Conservation (phyloP, 2,329 filamentous ascomycete genomes). For the Chaetomium strumarium region DNA sequence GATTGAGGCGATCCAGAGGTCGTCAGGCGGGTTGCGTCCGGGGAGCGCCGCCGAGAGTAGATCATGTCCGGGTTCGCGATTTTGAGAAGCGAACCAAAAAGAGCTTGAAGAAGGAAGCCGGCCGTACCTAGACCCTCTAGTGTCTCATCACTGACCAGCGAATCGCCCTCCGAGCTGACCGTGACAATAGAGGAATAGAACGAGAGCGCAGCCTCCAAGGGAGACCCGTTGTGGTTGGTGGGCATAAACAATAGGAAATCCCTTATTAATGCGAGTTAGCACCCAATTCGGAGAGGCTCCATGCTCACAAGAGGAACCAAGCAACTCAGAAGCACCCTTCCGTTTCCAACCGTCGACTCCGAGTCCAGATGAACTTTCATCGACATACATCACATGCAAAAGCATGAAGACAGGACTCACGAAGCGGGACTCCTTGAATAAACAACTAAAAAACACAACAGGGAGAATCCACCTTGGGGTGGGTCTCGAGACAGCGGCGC, state of each 20-base stretch:
- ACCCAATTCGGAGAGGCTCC: background rate
- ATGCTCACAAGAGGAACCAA: background rate
- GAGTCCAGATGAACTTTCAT: background rate
- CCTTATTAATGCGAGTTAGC: slow-evolving; percentile 43
- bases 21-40: slow-evolving; percentile 31
- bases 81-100: slow-evolving; percentile 71
- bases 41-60: slow-evolving; percentile 7
- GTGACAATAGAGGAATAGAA: slow-evolving; percentile 89
- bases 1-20: background rate
- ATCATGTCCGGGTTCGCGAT: slow-evolving; percentile 43
- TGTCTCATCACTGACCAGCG: slow-evolving; percentile 82
- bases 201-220: slow-evolving; percentile 75
- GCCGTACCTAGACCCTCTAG: slow-evolving; percentile 91
- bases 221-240: slow-evolving; percentile 55
- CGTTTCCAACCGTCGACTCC: background rate
- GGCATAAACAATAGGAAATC: slow-evolving; percentile 92
- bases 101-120: slow-evolving; percentile 61
- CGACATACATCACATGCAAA: background rate
- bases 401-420: background rate
- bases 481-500: slow-evolving; percentile 2
- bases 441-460: slow-evolving; percentile 3
- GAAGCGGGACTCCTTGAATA: background rate
- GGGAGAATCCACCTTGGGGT: slow-evolving; percentile 9
- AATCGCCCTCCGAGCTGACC: slow-evolving; percentile 90
- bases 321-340: background rate